Evolutionary conservation across 345 rosid species (phyloP).

Genomic region (Dimocarpus longan): DNA sequence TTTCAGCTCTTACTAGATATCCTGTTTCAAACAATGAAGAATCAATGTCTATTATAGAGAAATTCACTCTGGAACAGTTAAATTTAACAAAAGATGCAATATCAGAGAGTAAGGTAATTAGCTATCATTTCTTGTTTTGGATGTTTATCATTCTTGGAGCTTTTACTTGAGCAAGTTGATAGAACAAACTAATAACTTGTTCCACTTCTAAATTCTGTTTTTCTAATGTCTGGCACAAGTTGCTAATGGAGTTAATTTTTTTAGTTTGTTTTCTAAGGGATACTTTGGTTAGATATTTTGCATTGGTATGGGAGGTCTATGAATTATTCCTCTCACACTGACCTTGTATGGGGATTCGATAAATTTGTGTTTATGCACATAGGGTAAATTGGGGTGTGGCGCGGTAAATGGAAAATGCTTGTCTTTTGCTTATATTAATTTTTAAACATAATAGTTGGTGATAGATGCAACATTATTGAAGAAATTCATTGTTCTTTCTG

Average conservation of each 20-base stretch:
- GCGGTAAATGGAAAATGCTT: background rate
- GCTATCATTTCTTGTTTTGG: background rate
- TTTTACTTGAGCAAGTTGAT: background rate
- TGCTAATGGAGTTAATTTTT: background rate
- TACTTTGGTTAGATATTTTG: background rate
- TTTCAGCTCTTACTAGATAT: conserved; percentile 51
- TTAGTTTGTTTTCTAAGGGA: background rate
- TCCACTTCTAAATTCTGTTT: background rate
- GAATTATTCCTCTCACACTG: background rate
- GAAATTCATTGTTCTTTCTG: background rate
- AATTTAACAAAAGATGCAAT: conserved; percentile 56
- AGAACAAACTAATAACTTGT: background rate
- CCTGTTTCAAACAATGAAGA: conserved; percentile 36
- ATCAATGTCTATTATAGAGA: conserved; percentile 47
- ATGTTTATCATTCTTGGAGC: background rate
- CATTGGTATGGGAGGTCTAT: background rate
- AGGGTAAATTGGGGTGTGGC: background rate
- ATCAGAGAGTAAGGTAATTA: conserved; percentile 61
- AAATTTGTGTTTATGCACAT: background rate
- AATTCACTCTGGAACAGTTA: conserved; percentile 60
- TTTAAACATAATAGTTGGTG: background rate
- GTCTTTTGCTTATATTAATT: background rate
- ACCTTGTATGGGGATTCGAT: background rate
- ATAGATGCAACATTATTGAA: background rate
- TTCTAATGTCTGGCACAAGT: background rate